phyloP scores from a whole-genome alignment of 2,329 filamentous ascomycete genomes.

The Scopulariopsis brevicaulis region DNA sequence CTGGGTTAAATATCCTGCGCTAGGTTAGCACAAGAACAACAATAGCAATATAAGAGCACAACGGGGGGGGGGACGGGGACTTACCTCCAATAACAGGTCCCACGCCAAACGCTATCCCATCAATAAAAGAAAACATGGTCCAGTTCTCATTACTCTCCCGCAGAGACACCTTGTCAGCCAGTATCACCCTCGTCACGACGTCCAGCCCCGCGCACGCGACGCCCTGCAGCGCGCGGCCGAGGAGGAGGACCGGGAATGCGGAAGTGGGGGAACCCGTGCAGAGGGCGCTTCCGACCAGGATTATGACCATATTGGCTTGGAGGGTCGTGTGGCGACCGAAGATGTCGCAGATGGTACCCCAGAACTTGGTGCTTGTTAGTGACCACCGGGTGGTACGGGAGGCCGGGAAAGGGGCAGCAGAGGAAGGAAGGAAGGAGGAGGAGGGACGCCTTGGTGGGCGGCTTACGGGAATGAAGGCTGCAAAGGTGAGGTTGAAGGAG shows the following conservation, averaged over 20 bases:
- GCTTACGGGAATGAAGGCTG: slow-evolving; percentile 46
- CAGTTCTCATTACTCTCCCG: slow-evolving; percentile 52
- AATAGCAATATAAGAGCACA: not conserved
- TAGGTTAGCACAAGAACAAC: not conserved
- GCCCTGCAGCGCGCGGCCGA: slow-evolving; percentile 54
- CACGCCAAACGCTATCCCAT: slow-evolving; percentile 45
- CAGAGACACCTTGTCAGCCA: slow-evolving; percentile 52
- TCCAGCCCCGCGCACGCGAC: slow-evolving; percentile 49
- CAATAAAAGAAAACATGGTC: slow-evolving; percentile 48
- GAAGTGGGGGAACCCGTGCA: slow-evolving; percentile 44
- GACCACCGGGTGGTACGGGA: too few relatives aligned
- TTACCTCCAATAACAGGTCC: slow-evolving; percentile 51
- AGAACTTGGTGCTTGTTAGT: slow-evolving; percentile 22
- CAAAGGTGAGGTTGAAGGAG: slow-evolving; percentile 55
- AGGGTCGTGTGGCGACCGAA: slow-evolving; percentile 51
- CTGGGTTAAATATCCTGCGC: slow-evolving; percentile 24
- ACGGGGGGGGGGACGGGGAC: not conserved
- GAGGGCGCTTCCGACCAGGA: slow-evolving; percentile 48
- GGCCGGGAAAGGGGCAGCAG: too few relatives aligned
- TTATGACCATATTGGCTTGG: slow-evolving; percentile 42
- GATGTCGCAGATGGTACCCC: slow-evolving; percentile 52
- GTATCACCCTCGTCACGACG: slow-evolving; percentile 48
- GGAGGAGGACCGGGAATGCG: slow-evolving; percentile 46
- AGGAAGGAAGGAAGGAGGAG: too few relatives aligned
- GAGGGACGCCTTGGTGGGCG: too few relatives aligned